Conservation (phyloP, 345 rosid species). For the Euphorbia tirucalli region DNA sequence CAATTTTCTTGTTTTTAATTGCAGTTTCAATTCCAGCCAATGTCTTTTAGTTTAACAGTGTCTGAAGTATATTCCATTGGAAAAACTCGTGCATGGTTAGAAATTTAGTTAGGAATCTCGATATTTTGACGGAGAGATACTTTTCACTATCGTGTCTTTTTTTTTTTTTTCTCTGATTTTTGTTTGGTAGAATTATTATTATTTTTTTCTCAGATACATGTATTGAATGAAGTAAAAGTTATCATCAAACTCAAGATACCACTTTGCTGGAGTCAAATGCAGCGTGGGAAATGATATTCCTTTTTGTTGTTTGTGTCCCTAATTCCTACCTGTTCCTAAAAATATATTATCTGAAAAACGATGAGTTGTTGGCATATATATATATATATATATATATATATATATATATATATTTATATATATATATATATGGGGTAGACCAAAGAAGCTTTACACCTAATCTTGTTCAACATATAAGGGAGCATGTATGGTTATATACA, state of each 20-base stretch:
- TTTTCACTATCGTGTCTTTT: no score
- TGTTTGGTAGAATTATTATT: no score
- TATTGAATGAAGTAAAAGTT: no score
- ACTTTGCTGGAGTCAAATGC: background rate
- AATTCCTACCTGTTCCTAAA: background rate
- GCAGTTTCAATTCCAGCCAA: slow-evolving; percentile 8
- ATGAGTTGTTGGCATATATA: background rate
- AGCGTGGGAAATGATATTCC: background rate
- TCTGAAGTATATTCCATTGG: background rate
- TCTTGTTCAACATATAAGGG: background rate
- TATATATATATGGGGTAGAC: background rate
- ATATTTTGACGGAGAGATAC: background rate
- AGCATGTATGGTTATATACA: background rate
- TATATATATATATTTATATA: background rate
- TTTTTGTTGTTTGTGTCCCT: background rate
- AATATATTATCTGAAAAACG: background rate
- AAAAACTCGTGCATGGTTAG: background rate
- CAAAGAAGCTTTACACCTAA: background rate
- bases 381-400: no score
- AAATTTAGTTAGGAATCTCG: background rate
- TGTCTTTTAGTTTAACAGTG: slow-evolving; percentile 4
- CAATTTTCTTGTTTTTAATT: slow-evolving; percentile 5
- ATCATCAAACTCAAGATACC: no score
- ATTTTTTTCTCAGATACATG: no score
- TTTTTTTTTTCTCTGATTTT: no score